Evolutionary conservation across 169 alveolate species (phyloP).

Genomic region (Cryptosporidium muris): DNA sequence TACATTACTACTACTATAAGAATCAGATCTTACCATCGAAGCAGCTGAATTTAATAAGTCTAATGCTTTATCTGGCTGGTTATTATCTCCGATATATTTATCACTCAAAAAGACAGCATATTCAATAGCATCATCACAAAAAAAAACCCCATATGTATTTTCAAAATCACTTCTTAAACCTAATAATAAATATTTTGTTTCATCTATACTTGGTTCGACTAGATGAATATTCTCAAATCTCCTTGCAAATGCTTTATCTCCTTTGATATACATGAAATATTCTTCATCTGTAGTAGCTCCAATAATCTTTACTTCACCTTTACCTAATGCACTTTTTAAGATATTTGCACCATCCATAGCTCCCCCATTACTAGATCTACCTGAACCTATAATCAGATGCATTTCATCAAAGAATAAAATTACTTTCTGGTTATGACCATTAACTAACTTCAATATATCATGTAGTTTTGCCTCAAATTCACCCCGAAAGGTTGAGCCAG

Average conservation of each 20-base stretch:
- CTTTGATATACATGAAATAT: background rate
- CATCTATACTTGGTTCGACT: conserved; percentile 13
- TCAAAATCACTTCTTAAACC: conserved; percentile 24
- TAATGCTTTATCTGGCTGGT: conserved; percentile 18
- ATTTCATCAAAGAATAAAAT: conserved; percentile 16
- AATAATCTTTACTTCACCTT: conserved; percentile 20
- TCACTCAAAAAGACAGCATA: conserved; percentile 4
- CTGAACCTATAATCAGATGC: background rate
- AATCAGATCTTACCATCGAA: conserved; percentile 9
- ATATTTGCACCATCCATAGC: conserved; percentile 4
- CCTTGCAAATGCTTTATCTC: background rate
- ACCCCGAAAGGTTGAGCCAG: background rate
- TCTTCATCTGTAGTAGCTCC: background rate
- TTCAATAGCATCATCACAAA: conserved; percentile 3
- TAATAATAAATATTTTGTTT: conserved; percentile 6
- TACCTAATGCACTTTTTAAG: background rate
- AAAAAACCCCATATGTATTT: conserved; percentile 21
- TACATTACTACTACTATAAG: background rate
- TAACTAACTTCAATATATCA: background rate
- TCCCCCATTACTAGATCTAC: background rate
- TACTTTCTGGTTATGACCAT: conserved; percentile 10
- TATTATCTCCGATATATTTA: conserved; percentile 18
- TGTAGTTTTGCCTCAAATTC: background rate
- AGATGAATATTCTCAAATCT: background rate
- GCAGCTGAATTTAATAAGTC: conserved; percentile 27